Evolutionary conservation across 2,329 filamentous ascomycete species (phyloP), one percentile per base, ranked within the genome.

Genomic region (Diaporthe sp.): DNA sequence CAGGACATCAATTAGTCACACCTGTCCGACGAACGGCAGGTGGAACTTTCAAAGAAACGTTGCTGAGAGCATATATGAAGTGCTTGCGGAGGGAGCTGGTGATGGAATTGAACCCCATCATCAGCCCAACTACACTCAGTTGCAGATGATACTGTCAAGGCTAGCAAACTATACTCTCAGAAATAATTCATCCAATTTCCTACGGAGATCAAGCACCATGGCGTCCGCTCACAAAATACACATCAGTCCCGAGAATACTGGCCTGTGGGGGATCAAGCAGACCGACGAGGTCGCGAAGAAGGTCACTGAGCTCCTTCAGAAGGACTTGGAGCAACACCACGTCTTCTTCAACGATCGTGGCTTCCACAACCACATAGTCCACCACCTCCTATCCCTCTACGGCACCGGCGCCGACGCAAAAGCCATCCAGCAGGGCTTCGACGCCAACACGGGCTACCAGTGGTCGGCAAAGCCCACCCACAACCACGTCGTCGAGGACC

Each of bases 331-430:
- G 84, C 84, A 84, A 45, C 90, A 95, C 78, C 94, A 97, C 80
- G 92, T 95, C 74, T 97, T 93, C 84, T 97, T 95, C 87, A 97
- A 97, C 76, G 75, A 88, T 0, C 80, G 83, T 2, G 93, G 93
- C 0, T 97, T 93, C 77, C 96, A 98, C 80, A 94, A 98, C 81
- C 95, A 98, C 80, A 94, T 88, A 84, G 88, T 88, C 4, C 95
- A 98, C 78, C 92, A 95, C 47, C 84, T 97, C 7, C 88, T 97
- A 15, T 92, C 92, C 22, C 85, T 97, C 40, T 97, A 93, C 81
- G 93, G 93, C 45, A 91, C 97, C 1, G 92, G 93, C 0, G 95
- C 94, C 10, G 84, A 88, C 0, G 82, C 92, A 0, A 81, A 86
- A 0, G 82, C 89, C 25, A 87, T 98, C 4, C 87, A 92, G 78